Conservation (phyloP, 2,329 filamentous ascomycete species). For the Dactylonectria estremocensis region DNA sequence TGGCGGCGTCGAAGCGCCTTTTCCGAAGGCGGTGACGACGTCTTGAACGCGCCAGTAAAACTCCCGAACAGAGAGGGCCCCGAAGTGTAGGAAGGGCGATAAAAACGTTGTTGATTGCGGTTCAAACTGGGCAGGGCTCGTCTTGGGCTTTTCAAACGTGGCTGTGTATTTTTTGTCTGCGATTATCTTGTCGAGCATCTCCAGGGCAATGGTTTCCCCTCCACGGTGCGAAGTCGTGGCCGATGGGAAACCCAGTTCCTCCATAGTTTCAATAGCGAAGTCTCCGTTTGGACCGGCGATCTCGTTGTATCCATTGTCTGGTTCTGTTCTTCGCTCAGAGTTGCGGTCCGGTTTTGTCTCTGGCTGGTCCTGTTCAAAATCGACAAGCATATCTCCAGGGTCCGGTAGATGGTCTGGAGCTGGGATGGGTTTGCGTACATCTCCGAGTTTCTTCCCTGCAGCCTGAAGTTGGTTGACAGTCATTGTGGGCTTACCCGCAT, state of each 20-base stretch:
- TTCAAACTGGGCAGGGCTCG: slow-evolving; percentile 80
- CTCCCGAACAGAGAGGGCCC: slow-evolving; percentile 77
- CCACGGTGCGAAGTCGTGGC: slow-evolving; percentile 79
- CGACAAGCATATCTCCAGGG: slow-evolving; percentile 73
- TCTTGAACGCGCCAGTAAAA: slow-evolving; percentile 82
- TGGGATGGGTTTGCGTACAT: slow-evolving; percentile 73
- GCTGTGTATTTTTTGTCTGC: slow-evolving; percentile 76
- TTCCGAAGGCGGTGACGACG: slow-evolving; percentile 70
- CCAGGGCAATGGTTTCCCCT: slow-evolving; percentile 77
- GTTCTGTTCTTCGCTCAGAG: slow-evolving; percentile 64
- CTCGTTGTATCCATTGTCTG: slow-evolving; percentile 71
- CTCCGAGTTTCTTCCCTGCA: slow-evolving; percentile 74
- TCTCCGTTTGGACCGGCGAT: slow-evolving; percentile 78
- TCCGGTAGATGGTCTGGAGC: slow-evolving; percentile 73
- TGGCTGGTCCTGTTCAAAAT: slow-evolving; percentile 71
- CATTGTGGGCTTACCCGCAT: slow-evolving; percentile 82
- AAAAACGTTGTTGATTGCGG: slow-evolving; percentile 82
- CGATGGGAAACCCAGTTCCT: slow-evolving; percentile 77
- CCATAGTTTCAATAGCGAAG: slow-evolving; percentile 79
- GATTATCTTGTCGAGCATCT: slow-evolving; percentile 71
- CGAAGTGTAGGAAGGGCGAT: slow-evolving; percentile 83
- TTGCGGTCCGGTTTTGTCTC: slow-evolving; percentile 73
- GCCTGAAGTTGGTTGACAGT: slow-evolving; percentile 77
- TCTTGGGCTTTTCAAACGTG: slow-evolving; percentile 83
- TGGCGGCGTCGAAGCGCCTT: slow-evolving; percentile 73